Base-by-base conservation (phyloP, 73 alveolate genomes). In the Halteria grandinella region DNA sequence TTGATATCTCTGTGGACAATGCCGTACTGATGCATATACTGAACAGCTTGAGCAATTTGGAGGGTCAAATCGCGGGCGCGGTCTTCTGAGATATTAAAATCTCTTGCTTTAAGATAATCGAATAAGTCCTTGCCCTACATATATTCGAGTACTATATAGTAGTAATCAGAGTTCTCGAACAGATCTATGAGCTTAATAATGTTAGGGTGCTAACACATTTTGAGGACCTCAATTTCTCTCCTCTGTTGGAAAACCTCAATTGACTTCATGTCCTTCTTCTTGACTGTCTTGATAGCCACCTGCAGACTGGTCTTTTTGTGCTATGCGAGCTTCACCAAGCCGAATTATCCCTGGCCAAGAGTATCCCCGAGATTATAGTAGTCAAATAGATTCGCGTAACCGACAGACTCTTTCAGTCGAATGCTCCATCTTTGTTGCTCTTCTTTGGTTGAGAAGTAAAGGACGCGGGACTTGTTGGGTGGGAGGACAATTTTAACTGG, bases 341-440 rank as follows among this genome's bases (percentile, higher is more conserved):
- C 96, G 75, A 69, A 89, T 71, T 71, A 73, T 0, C 96, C 96
- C 55, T 83, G 64, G 0, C 93, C 96, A 11, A 89, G 69, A 53
- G 53, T 75, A 15, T 50, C 49, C 75, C 71, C 74, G 5, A 89
- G 32, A 39, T 75, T 77, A 62, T 66, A 89, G 86, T 71, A 78
- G 44, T 89, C 96, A 44, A 41, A 47, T 14, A 89, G 57, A 69
- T 72, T 70, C 60, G 83, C 72, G 66, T 79, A 89, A 59, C 89
- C 90, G 49, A 81, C 72, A 1, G 73, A 53, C 69, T 84, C 78
- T 45, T 79, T 89, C n/a, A 89, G 72, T 17, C 75, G 60, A 8
- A 58, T 62, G 25, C 76, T 37, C 96, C 96, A 89, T 4, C 45
- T 40, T 33, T 20, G 41, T 37, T 80, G 70, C 24, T 83, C 91